Conservation (phyloP, 2,329 filamentous ascomycete species). For the Sarocladium strictum region DNA sequence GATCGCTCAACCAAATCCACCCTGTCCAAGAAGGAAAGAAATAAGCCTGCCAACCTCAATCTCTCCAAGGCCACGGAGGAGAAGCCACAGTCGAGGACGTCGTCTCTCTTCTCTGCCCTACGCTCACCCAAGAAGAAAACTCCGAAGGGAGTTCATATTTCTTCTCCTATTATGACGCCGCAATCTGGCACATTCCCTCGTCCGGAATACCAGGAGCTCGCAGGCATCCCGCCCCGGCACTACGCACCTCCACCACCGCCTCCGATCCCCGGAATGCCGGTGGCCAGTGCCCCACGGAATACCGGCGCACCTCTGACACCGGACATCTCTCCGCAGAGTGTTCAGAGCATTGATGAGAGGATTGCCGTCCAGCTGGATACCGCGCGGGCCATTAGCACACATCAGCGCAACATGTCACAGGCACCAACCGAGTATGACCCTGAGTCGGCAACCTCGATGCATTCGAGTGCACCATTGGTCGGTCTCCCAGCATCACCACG, state of each 20-base stretch:
- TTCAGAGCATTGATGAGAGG: slow-evolving; percentile 50
- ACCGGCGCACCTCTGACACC: slow-evolving; percentile 22
- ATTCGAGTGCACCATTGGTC: slow-evolving; percentile 44
- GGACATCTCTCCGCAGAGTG: slow-evolving; percentile 33
- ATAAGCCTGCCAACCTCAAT: slow-evolving; percentile 45
- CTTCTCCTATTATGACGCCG: slow-evolving; percentile 60
- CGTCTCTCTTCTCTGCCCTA: slow-evolving; percentile 55
- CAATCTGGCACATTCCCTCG: slow-evolving; percentile 53
- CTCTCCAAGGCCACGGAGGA: slow-evolving; percentile 37
- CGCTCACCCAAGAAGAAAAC: slow-evolving; percentile 53
- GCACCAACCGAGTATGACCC: slow-evolving; percentile 40
- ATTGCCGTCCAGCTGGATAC: slow-evolving; percentile 34
- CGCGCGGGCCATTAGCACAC: slow-evolving; percentile 15
- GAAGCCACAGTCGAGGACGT: slow-evolving; percentile 49
- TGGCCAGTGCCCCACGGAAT: slow-evolving; percentile 10
- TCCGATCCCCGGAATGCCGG: slow-evolving; percentile 18
- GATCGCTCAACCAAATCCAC: slow-evolving; percentile 14
- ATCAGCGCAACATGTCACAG: slow-evolving; percentile 28
- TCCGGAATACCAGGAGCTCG: slow-evolving; percentile 51
- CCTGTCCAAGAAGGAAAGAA: slow-evolving; percentile 38
- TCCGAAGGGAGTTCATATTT: slow-evolving; percentile 50
- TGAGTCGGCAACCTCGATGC: slow-evolving; percentile 45
- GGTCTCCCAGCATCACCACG: slow-evolving; percentile 21
- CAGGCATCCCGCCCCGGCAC: slow-evolving; percentile 49
- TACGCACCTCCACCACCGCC: slow-evolving; percentile 48